Evolutionary conservation across 495 filamentous ascomycete species (phyloP), one percentile per base, ranked within the genome.

Genomic region (Hypoxylon lienhwacheense): DNA sequence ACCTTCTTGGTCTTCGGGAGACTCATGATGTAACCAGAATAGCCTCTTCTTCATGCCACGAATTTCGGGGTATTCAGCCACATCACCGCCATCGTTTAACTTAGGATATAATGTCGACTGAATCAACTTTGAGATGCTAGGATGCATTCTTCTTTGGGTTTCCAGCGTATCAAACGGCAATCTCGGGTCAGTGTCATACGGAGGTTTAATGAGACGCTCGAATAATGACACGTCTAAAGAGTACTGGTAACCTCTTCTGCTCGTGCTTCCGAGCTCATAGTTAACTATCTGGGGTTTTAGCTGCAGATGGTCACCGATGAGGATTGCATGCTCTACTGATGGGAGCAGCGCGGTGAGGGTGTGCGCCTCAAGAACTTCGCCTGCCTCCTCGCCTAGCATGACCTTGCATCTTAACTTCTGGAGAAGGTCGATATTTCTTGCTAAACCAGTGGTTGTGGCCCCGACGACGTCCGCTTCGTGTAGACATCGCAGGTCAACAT

Each of bases 221-320:
- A 91, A 90, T 0, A 87, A 71, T 0, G 81, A 86, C 14, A 79
- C 66, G 53, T 92, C 83, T 0, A 93, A 63, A 1, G 78, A 77
- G 53, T 85, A 88, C 39, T 75, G 68, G 7, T 61, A 58, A 3
- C 85, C 85, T 31, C 59, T 55, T 0, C 62, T 63, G 53, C 77
- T 87, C 37, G 87, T 84, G n/a, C 71, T 70, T 10, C 77, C 78
- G 2, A 90, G 70, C 0, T 82, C 74, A 55, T 84, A 85, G 49
- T 85, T 87, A 10, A 83, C 72, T 26, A 89, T 80, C 46, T 83
- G 79, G 2, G 89, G 88, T 4, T 85, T 77, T 5, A 92, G 75
- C 53, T 93, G 87, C 4, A 74, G 70, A 57, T 91, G 88, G 61
- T 93, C 89, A 0, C 89, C 88, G 50, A 93, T 91, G 11, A 85